phyloP scores from a whole-genome alignment of 2,329 filamentous ascomycete genomes.

The Coniochaeta hoffmannii region DNA sequence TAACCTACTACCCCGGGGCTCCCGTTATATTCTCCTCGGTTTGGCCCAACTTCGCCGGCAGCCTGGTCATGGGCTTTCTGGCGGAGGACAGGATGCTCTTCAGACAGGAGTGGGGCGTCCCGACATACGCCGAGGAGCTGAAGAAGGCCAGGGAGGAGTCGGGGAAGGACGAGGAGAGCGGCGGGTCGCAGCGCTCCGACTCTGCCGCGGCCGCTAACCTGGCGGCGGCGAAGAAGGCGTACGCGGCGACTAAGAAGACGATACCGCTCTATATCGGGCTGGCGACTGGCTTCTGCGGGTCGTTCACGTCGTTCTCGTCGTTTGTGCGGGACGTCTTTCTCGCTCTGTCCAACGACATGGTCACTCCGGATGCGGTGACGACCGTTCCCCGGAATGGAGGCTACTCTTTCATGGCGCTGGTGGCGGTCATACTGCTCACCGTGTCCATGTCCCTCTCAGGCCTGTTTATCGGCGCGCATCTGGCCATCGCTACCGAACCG shows the following conservation, averaged over 20 bases:
- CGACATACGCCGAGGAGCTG: conserved; percentile 27
- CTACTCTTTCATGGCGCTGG: conserved; percentile 74
- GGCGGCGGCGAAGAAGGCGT: conserved; percentile 44
- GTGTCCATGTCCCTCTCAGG: conserved; percentile 62
- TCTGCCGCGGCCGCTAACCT: conserved; percentile 23
- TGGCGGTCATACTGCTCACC: conserved; percentile 68
- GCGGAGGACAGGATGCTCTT: conserved; percentile 73
- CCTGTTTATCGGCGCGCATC: conserved; percentile 65
- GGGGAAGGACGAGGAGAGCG: conserved; percentile 29
- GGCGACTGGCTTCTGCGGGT: conserved; percentile 67
- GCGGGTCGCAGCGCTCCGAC: conserved; percentile 5
- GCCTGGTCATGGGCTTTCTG: conserved; percentile 78
- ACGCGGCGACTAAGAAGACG: conserved; percentile 67
- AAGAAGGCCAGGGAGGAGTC: conserved; percentile 23
- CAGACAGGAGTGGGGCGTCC: conserved; percentile 54
- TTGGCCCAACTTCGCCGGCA: conserved; percentile 84
- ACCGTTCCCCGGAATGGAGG: conserved; percentile 55
- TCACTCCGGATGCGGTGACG: conserved; percentile 35
- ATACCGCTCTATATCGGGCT: conserved; percentile 75
- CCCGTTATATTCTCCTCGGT: conserved; percentile 67
- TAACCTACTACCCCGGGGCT: conserved; percentile 71
- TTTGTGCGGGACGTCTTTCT: conserved; percentile 78
- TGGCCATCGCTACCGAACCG: conserved; percentile 56
- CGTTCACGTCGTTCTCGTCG: conserved; percentile 75
- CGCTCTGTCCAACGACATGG: conserved; percentile 67